phyloP scores from a whole-genome alignment of 495 filamentous ascomycete species.

The Hypoxylon trugodes region DNA sequence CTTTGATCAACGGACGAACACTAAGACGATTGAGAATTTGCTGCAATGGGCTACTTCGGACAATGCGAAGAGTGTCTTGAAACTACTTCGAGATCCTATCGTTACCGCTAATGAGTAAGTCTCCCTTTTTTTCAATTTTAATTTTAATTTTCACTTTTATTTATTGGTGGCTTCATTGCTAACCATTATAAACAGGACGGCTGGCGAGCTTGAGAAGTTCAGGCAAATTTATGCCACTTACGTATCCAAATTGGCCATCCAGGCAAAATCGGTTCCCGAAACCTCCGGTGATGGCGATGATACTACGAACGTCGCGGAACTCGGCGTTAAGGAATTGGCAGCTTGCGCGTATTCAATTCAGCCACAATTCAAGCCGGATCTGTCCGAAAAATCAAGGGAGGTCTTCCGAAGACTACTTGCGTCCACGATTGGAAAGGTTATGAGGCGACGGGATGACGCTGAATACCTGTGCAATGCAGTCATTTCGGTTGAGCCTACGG shows the following conservation, averaged over 20 bases:
- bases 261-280: conserved; percentile 28
- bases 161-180: no score
- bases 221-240: conserved; percentile 64
- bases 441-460: conserved; percentile 67
- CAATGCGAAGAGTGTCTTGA: conserved; percentile 57
- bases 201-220: conserved; percentile 51
- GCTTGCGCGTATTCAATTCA: conserved; percentile 57
- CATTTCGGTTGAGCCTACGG: conserved; percentile 56
- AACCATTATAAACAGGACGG: conserved; percentile 27
- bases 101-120: conserved; percentile 43
- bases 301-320: conserved; percentile 35
- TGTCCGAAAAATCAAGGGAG: conserved; percentile 68
- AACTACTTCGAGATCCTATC: conserved; percentile 50
- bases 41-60: conserved; percentile 66
- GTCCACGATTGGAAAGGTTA: conserved; percentile 70
- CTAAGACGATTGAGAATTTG: conserved; percentile 84
- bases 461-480: conserved; percentile 59
- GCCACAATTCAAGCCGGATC: conserved; percentile 51
- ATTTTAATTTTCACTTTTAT: no score
- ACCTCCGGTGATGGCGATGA: background rate
- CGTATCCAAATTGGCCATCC: conserved; percentile 52
- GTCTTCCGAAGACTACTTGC: conserved; percentile 73
- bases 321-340: conserved; percentile 55
- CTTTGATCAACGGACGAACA: conserved; percentile 88
- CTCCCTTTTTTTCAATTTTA: background rate